Evolutionary conservation across 176 grass and related monocot genomes (phyloP), one percentile per base, ranked within the genome.

Genomic region (Zizania latifolia): DNA sequence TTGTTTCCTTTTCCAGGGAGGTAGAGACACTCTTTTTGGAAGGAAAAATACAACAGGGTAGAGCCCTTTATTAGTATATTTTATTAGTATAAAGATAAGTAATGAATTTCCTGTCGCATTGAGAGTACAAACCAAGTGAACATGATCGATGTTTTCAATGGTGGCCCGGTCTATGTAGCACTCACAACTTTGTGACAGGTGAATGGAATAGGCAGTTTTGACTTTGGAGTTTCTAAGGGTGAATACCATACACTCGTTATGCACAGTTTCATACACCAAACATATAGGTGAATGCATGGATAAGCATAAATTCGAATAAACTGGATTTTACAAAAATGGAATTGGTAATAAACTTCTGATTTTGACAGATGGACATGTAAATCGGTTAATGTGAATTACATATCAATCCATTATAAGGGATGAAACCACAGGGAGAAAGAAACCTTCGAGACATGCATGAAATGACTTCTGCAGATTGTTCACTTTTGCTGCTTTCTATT

Each of bases 401-500:
- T 58, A 75, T 75, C 38, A 74, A 77, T 71, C 74, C 57, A 53
- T 55, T 53, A 80, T 16, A 86, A 72, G 16, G 67, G 67, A 65
- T 80, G 54, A 65, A 76, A 86, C 59, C 30, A 83, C 81, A 81
- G 12, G 78, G 30, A 86, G 66, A 78, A 87, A 71, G 64, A 46
- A 89, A 89, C 77, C 78, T 92, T n/a, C n/a, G 48, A 44, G 54
- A 75, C 41, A 82, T 29, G 66, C 62, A 68, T 66, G 53, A 31
- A 55, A 70, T 62, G 37, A 30, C 58, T 83, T 72, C 71, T 84
- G 83, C 71, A 65, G 78, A 83, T 82, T 82, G 17, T 78, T 71
- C 46, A 68, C 48, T 50, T 90, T 81, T 48, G 50, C 45, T 60
- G 79, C 80, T 78, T 86, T 90, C 62, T 85, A 86, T 23, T 84